Evolutionary conservation across 805 yeast species (phyloP).

Genomic region (Yarrowia divulgata): DNA sequence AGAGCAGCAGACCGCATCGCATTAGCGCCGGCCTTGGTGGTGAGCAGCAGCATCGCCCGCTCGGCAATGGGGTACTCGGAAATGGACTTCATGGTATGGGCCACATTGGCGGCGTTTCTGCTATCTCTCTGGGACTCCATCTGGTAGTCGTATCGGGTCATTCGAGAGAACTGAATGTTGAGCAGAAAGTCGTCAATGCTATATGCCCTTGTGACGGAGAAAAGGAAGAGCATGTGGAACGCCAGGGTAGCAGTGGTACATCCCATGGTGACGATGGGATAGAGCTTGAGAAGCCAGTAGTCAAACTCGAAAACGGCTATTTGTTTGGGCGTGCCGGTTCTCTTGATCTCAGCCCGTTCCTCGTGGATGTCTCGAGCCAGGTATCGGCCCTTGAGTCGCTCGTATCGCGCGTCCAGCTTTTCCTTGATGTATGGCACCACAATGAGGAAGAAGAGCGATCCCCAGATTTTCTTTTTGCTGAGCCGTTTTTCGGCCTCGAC

Average conservation of each 20-base stretch:
- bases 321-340: conserved; percentile 43
- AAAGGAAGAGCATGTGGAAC: conserved; percentile 68
- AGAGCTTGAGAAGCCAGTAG: conserved; percentile 60
- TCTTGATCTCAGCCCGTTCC: conserved; percentile 43
- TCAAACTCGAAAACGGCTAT: conserved; percentile 44
- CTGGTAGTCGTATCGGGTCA: conserved; percentile 51
- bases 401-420: conserved; percentile 70
- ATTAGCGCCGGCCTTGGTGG: conserved; percentile 50
- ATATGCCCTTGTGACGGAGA: conserved; percentile 71
- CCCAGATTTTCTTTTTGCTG: conserved; percentile 59
- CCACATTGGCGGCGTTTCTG: conserved; percentile 33
- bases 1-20: conserved; percentile 43
- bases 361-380: conserved; percentile 57
- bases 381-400: conserved; percentile 65
- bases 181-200: conserved; percentile 66
- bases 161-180: conserved; percentile 69
- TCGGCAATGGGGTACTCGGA: conserved; percentile 40
- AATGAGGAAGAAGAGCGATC: conserved; percentile 61
- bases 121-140: conserved; percentile 45
- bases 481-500: conserved; percentile 63
- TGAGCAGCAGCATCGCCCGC: conserved; percentile 40
- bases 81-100: conserved; percentile 34
- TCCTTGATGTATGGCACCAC: conserved; percentile 73
- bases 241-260: conserved; percentile 60
- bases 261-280: conserved; percentile 63